Base-by-base conservation (phyloP, 768 basidiomycete species). In the Cystobasidium onofrii region DNA sequence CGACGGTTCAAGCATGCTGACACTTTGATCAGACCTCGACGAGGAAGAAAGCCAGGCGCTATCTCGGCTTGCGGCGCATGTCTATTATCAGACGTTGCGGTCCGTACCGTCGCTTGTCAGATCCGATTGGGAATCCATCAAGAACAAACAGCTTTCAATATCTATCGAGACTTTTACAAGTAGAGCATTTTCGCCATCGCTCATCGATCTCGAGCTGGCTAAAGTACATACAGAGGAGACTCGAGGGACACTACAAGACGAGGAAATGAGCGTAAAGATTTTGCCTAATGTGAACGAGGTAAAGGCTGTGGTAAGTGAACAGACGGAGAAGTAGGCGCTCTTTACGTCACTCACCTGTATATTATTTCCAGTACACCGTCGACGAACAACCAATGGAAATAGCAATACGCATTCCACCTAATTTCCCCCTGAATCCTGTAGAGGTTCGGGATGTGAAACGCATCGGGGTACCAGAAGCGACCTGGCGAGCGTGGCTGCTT, bases 331-430 rank as follows among this genome's bases (percentile, higher is more conserved):
- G n/a, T n/a, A n/a, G n/a, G n/a, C n/a, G n/a, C n/a, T n/a, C n/a
- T n/a, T n/a, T n/a, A n/a, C n/a, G n/a, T n/a, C n/a, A n/a, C n/a
- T n/a, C n/a, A n/a, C n/a, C n/a, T n/a, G n/a, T n/a, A n/a, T n/a
- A n/a, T n/a, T n/a, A n/a, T 29, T 25, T 6, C 9, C 69, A 71
- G 20, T 99, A 95, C 79, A 83, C 86, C 36, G 89, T 99, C 0
- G 96, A 99, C 80, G 96, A 99, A 54, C 91, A 98, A 79, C 86
- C 88, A 64, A 86, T 99, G 76, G 95, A 98, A 82, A 87, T 99
- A 73, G 87, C 85, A 44, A 83, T 98, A 75, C 87, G 88, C 77
- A 87, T 98, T 33, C 96, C 96, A 4, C 79, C 81, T 1, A 95
- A 97, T 78, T 99, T 91, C 87, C 96, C 96, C 0, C 83, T 99